Base-by-base conservation (phyloP, 2,329 filamentous ascomycete species). In the Colletotrichum somersetense region DNA sequence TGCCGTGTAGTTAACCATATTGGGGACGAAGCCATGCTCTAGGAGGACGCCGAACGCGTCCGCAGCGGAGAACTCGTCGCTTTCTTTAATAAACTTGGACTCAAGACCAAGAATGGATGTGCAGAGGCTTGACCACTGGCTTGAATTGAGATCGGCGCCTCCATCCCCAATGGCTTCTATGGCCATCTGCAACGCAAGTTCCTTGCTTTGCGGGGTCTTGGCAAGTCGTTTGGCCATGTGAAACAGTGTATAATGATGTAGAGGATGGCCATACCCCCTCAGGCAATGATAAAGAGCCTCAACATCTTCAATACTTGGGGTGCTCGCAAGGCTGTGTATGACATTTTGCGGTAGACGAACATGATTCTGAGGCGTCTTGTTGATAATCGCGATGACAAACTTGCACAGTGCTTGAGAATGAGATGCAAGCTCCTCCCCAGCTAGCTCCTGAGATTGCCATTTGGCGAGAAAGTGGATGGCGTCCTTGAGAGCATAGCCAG, bases 1-100 rank as follows among this genome's bases (percentile, higher is more conserved):
- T 56, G 92, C 86, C 20, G 92, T 92, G 77, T 92, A 89, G 14
- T 87, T 86, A 68, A 90, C 82, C 18, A 89, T 81, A 74, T 93
- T 92, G 33, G 92, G 89, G 26, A 84, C 83, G 59, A 93, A 82
- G 1, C 91, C 92, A n/a, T 87, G 81, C 26, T 87, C 82, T 14
- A 92, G 79, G 62, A 95, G 84, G 11, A 82, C 79, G 64, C 88
- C 83, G 30, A 91, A 87, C 6, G 91, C 82, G 6, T 85, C 80
- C 12, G 88, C 84, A 35, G 87, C 87, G 26, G 85, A 83, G n/a
- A 73, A 67, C 18, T 80, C 79, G 11, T 81, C 79, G 30, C 38
- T 23, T 11, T 20, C 12, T 6, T 53, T 61, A n/a, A 63, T 50
- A 10, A 84, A 79, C 10, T 79, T 74, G 3, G 66, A 67, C 18